phyloP scores from a whole-genome alignment of 129 eudicot genomes.

The Lonicera japonica region DNA sequence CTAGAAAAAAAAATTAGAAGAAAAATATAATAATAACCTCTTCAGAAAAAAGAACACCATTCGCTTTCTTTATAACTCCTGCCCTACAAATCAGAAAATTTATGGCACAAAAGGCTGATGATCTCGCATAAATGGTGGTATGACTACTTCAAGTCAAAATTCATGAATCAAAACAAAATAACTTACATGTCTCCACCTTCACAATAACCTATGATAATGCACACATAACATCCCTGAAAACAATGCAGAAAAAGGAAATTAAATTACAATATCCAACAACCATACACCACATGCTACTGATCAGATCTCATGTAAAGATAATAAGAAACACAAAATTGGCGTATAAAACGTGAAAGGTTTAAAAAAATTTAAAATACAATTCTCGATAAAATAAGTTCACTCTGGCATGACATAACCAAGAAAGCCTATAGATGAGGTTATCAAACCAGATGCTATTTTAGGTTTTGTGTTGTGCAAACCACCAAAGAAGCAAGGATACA shows the following conservation, averaged over 20 bases:
- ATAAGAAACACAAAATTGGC: background rate
- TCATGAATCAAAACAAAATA: slow-evolving; percentile 4
- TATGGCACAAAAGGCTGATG: slow-evolving; percentile 5
- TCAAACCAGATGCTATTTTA: background rate
- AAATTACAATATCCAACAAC: background rate
- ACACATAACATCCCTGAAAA: slow-evolving; percentile 94
- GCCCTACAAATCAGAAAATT: slow-evolving; percentile 54
- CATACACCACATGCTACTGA: background rate
- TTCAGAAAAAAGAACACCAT: slow-evolving; percentile 73
- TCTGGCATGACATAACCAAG: background rate
- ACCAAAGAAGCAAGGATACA: too few relatives aligned
- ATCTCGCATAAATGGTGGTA: background rate
- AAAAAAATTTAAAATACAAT: background rate
- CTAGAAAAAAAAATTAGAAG: background rate
- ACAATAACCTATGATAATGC: slow-evolving; percentile 95
- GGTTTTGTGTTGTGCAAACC: background rate
- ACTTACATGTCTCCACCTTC: slow-evolving; percentile 99
- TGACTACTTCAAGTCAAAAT: slow-evolving; percentile 3
- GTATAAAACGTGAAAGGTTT: background rate
- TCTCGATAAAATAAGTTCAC: background rate
- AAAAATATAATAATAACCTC: slow-evolving; percentile 45
- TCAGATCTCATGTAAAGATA: background rate
- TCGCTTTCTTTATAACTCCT: slow-evolving; percentile 83
- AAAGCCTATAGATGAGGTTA: background rate
- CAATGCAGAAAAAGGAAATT: slow-evolving; percentile 1